Base-by-base conservation (phyloP, 306 rosid genomes). In the Cyclanthera cordifolia region DNA sequence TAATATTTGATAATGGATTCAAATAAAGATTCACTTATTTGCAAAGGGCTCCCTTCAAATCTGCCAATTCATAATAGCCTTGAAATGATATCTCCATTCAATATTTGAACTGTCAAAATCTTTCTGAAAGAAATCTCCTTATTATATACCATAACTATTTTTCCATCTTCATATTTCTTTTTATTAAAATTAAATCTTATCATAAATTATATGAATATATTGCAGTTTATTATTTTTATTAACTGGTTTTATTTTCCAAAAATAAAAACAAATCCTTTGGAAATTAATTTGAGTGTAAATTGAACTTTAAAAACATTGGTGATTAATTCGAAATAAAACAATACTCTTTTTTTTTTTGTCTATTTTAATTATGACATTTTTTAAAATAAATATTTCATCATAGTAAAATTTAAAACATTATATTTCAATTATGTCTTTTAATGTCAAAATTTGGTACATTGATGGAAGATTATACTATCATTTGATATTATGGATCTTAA, bases 1-100 rank as follows among this genome's bases (percentile, higher is more conserved):
- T 28, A 58, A 58, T 58, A 58, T n/a, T 58, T 58, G 66, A 58
- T 32, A 16, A 32, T 58, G 15, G 46, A 58, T 30, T 57, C 61
- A 57, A 57, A 57, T 57, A 32, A 28, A 58, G 24, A 58, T 59
- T 59, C 25, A 59, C 16, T 9, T 59, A 8, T 4, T 43, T 37
- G 1, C 43, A 37, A 34, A 32, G 37, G 2, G 20, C 0, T 51
- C 19, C 23, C 8, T 58, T 58, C 46, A 58, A 59, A 59, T 32
- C 48, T 60, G 48, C 25, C 41, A 4, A 34, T 60, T 60, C 45
- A 57, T 34, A 32, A 60, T 34, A 60, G 1, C 67, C 14, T n/a
- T 37, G 28, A 60, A 60, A 60, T 34, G 3, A n/a, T 60, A 34
- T 60, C 49, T 60, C 15, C 3, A 34, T 60, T 34, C 67, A 60